Base-by-base conservation (phyloP, 345 rosid genomes). In the Populus deltoides region DNA sequence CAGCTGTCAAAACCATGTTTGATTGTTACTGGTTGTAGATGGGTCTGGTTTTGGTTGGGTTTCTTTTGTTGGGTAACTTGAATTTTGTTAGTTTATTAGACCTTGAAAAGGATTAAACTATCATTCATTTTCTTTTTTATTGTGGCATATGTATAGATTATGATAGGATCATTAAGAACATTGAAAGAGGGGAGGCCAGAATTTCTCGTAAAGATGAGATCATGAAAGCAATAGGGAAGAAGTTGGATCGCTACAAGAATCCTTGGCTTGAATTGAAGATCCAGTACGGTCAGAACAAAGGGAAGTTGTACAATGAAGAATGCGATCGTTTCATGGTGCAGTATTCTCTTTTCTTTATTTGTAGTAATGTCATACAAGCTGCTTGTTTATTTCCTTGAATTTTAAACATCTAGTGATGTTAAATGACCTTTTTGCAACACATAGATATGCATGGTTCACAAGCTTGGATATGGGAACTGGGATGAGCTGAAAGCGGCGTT, bases 391-490 rank as follows among this genome's bases (percentile, higher is more conserved):
- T 76, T 41, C 63, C 20, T 47, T 25, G 51, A 45, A 45, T 38
- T 27, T 22, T 66, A 43, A 74, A 57, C 31, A 12, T 62, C 38
- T 15, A 17, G 8, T 10, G n/a, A 24, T 17, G 39, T 77, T 71
- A 63, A 70, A 76, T 38, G 36, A 66, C 65, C 24, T 9, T 55
- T 39, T 78, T 71, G 39, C 68, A 35, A 65, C 53, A 16, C 29
- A 62, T 91, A 93, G 99, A 90, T 93, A 80, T 93, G 99, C 92
- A 96, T 90, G 98, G 91, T 96, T 78, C 98, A 93, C 90, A 90
- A 92, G 82, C 97, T 96, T 85, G 98, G 99, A 8, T 93, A 96
- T 83, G 99, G 99, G 75, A 93, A 96, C 72, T 96, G 99, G 98
- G 99, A 96, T 72, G 99, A 96, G 81, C 91, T 96, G 74, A 96